Evolutionary conservation across 1,284 basidiomycete genomes (phyloP), one percentile per base, ranked within the genome.

Genomic region (Ustilago loliicola): DNA sequence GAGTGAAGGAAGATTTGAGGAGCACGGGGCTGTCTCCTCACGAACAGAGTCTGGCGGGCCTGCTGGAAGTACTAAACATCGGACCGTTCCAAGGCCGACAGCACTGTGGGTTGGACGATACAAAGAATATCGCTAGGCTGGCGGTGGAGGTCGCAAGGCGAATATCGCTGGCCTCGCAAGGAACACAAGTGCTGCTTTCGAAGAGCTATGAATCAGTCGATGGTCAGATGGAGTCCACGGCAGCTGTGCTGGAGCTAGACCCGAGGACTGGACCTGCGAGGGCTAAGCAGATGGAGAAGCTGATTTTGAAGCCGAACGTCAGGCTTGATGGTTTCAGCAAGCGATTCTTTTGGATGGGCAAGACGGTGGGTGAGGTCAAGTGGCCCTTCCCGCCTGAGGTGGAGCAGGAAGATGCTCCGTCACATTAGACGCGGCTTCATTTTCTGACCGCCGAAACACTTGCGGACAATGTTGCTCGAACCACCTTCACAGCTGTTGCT

Each of bases 81-180:
- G 80, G 73, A 17, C 67, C 75, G 1, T 80, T 85, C 53, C 87
- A 87, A 72, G 88, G 88, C 6, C 81, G 87, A 27, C 87, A 88
- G 69, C 88, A 88, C 62, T 88, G 87, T 17, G 88, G 88, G 2
- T 85, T 88, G 55, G 88, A 88, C 67, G 88, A 88, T 71, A 88
- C 88, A 64, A 83, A 70, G 67, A 88, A 88, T 64, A 86, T 88
- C 54, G 71, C 87, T 51, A 75, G 87, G 47, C 85, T 88, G 45
- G 81, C 86, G 2, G 50, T 75, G 13, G 82, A 83, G 65, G 34
- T 76, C 0, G 77, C 57, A 21, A 50, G 66, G 36, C 55, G 77
- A 3, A 71, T 77, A 7, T 27, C 40, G 1, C 23, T 65, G 10
- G 69, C 74, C 3, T 56, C 59, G 1, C 21, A 54, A n/a, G 74